These are phyloP conservation scores for Oehlia diaphana DNA, from an alignment of 192 early-diverging fungal species.

Conservation along the genomic window DNA sequence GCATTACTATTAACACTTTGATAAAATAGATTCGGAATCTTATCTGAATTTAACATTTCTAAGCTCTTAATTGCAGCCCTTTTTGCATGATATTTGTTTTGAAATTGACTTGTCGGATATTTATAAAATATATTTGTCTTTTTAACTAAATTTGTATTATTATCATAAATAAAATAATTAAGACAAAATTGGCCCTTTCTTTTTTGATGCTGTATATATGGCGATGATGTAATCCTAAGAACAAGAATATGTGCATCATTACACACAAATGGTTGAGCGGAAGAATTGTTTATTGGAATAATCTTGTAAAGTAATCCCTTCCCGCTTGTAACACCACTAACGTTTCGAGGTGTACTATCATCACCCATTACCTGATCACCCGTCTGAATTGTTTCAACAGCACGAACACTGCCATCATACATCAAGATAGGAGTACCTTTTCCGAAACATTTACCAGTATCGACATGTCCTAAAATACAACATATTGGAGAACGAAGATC, in stretches of 20 bases:
- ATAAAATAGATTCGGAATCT: neutral
- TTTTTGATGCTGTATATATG: neutral
- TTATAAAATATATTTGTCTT: neutral
- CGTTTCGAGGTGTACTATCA: constrained; percentile 46
- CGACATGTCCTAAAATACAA: constrained; percentile 98
- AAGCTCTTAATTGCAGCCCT: neutral
- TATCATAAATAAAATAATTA: neutral
- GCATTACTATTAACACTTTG: neutral
- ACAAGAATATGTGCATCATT: constrained; percentile 56
- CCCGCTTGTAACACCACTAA: constrained; percentile 45
- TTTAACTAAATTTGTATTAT: neutral
- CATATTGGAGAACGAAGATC: constrained; percentile 96
- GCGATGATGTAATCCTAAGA: constrained; percentile 29
- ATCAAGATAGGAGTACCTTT: constrained; percentile 49
- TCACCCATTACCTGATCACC: constrained; percentile 52
- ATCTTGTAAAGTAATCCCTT: constrained; percentile 51
- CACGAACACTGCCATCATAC: constrained; percentile 42
- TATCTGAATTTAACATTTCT: neutral
- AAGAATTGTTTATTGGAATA: constrained; percentile 25
- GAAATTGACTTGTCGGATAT: neutral
- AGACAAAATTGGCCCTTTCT: neutral
- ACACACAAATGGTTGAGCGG: constrained; percentile 49
- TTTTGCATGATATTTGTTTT: neutral
- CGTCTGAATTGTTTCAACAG: constrained; percentile 44
- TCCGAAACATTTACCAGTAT: constrained; percentile 61